Evolutionary conservation across 2,329 filamentous ascomycete species (phyloP), one percentile per base, ranked within the genome.

Genomic region (Thielaviopsis ethacetica): DNA sequence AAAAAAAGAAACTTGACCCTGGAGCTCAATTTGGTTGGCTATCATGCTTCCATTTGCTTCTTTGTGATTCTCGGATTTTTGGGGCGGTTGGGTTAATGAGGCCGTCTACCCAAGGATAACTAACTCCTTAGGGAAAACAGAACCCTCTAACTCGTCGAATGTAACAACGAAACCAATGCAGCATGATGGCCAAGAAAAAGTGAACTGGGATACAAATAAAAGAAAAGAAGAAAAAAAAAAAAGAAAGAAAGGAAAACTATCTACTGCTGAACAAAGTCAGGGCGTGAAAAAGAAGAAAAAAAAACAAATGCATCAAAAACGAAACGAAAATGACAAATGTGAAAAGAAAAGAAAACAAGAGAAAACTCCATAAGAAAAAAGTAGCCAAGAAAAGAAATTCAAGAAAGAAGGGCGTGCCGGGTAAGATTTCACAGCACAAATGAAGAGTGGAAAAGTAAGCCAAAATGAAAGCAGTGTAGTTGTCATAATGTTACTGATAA

Each of bases 301-400:
- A 61, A 41, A 30, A 59, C n/a, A n/a, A n/a, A n/a, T 53, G 34
- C 57, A 19, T 12, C 34, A 57, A 55, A 61, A 51, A 59, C 34
- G 17, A 51, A 56, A 57, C 24, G 41, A 41, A 41, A 53, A 56
- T 59, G 54, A 51, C 26, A 41, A 56, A 30, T 49, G 52, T 17
- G 30, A 53, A 53, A 53, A 53, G 49, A 57, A 50, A 54, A 53
- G 51, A 53, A 26, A 58, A 15, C 47, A 56, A 61, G 52, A 57
- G 51, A 53, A 58, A 59, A 54, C 22, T 59, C 54, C n/a, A 26
- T 21, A 50, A 24, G n/a, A n/a, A n/a, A n/a, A 49, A 49, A 49
- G 17, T 22, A 56, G 7, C 44, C 24, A 21, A 51, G 27, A 27
- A 15, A 44, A 21, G 26, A 53, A 17, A 44, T 56, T 47, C 22